Conservation (phyloP, 495 filamentous ascomycete genomes). For the Podospora bellae-mahoneyi region DNA sequence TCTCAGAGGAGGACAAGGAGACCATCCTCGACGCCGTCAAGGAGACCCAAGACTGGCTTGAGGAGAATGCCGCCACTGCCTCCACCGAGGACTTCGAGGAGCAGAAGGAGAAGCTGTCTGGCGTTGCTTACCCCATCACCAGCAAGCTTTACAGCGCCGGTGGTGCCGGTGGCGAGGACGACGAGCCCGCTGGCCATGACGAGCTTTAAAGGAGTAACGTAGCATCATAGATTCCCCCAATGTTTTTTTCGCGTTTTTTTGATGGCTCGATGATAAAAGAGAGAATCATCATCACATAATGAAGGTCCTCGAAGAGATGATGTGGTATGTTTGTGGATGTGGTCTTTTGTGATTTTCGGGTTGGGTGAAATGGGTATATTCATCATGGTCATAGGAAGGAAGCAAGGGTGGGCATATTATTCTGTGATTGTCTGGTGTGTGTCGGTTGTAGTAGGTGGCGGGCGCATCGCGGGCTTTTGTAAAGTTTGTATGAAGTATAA, state of each 20-base stretch:
- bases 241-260: constrained; percentile 23
- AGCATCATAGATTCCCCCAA: constrained; percentile 37
- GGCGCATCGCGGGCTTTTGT: background rate
- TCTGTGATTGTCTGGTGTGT: background rate
- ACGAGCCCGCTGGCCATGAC: constrained; percentile 77
- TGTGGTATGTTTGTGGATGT: background rate
- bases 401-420: background rate
- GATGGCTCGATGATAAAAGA: constrained; percentile 28
- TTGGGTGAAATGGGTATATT: background rate
- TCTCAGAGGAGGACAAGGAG: constrained; percentile 98
- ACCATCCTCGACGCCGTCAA: constrained; percentile 93
- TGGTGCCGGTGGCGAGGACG: constrained; percentile 61
- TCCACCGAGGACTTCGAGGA: constrained; percentile 94
- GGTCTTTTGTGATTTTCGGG: background rate
- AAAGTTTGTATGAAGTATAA: background rate
- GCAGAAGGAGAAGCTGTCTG: constrained; percentile 97
- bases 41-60: constrained; percentile 95
- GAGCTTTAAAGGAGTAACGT: constrained; percentile 65
- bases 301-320: background rate
- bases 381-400: background rate
- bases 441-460: background rate
- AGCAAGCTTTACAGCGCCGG: constrained; percentile 87
- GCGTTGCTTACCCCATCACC: constrained; percentile 97
- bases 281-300: constrained; percentile 4
- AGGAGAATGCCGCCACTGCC: constrained; percentile 84